These are phyloP conservation scores for Jatropha podagrica DNA, from an alignment of 441 rosid genomes.

Conservation along the genomic window DNA sequence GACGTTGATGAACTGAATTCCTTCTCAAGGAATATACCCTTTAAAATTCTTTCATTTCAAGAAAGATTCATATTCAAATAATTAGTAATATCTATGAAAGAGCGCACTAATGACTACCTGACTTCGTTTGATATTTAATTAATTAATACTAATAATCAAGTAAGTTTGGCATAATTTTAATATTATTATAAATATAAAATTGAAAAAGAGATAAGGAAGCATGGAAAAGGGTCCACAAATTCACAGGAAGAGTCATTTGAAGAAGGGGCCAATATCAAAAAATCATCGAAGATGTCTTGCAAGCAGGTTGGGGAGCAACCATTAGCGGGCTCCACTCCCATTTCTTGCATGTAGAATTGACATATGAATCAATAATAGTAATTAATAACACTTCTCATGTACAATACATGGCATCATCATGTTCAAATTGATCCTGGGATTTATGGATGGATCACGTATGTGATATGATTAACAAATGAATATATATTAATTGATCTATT, in stretches of 20 bases:
- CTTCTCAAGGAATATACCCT: neutral
- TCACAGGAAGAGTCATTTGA: neutral
- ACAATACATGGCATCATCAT: too few relatives aligned
- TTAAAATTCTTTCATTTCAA: neutral
- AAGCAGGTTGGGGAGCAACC: slow-evolving; percentile 7
- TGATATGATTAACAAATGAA: neutral
- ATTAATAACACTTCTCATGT: too few relatives aligned
- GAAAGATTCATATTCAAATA: neutral
- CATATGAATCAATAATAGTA: neutral
- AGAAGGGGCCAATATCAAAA: neutral
- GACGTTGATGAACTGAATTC: neutral
- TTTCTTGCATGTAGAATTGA: neutral
- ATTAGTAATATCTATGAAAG: neutral
- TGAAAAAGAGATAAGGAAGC: neutral
- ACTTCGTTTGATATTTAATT: too few relatives aligned
- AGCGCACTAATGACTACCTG: neutral
- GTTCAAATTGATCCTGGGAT: too few relatives aligned
- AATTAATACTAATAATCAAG: too few relatives aligned
- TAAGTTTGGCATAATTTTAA: too few relatives aligned
- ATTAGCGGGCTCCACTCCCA: slow-evolving; percentile 6
- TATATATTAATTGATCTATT: too few relatives aligned
- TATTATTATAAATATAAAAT: too few relatives aligned
- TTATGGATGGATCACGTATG: too few relatives aligned
- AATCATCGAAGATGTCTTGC: slow-evolving; percentile 9
- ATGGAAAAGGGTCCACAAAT: neutral